These are phyloP conservation scores for Platanus orientalis DNA, from an alignment of 164 flowering plant species.

Conservation along the genomic window DNA sequence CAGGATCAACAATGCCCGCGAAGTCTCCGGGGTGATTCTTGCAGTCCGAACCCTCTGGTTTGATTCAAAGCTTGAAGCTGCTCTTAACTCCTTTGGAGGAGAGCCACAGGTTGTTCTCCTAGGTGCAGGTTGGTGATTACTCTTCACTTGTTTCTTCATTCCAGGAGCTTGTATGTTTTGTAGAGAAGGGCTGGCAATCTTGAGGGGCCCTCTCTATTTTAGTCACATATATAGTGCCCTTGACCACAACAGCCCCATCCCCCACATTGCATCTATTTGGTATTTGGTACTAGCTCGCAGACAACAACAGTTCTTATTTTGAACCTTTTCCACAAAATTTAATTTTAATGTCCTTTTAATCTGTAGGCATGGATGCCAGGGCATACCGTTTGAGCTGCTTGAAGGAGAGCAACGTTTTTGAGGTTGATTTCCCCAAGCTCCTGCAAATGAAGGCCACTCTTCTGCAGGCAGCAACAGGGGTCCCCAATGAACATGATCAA, in stretches of 20 bases:
- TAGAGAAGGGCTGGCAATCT: too few relatives aligned
- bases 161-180: background rate
- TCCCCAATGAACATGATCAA: slow-evolving; percentile 32
- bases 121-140: slow-evolving; percentile 67
- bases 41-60: slow-evolving; percentile 94
- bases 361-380: slow-evolving; percentile 85
- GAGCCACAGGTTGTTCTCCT: slow-evolving; percentile 77
- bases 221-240: too few relatives aligned
- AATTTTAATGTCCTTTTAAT: background rate
- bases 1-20: slow-evolving; percentile 61
- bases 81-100: slow-evolving; percentile 47
- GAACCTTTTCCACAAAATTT: background rate
- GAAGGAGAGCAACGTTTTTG: slow-evolving; percentile 61
- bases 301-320: too few relatives aligned
- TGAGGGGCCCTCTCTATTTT: too few relatives aligned
- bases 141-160: background rate
- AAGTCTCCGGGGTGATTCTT: slow-evolving; percentile 78
- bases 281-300: too few relatives aligned
- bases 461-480: slow-evolving; percentile 49
- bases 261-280: too few relatives aligned
- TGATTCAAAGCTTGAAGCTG: slow-evolving; percentile 68
- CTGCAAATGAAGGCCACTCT: slow-evolving; percentile 64
- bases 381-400: slow-evolving; percentile 75
- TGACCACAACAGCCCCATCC: too few relatives aligned
- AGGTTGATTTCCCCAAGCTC: slow-evolving; percentile 74